phyloP scores from a whole-genome alignment of 1,284 basidiomycete genomes.

The Moesziomyces antarcticus region DNA sequence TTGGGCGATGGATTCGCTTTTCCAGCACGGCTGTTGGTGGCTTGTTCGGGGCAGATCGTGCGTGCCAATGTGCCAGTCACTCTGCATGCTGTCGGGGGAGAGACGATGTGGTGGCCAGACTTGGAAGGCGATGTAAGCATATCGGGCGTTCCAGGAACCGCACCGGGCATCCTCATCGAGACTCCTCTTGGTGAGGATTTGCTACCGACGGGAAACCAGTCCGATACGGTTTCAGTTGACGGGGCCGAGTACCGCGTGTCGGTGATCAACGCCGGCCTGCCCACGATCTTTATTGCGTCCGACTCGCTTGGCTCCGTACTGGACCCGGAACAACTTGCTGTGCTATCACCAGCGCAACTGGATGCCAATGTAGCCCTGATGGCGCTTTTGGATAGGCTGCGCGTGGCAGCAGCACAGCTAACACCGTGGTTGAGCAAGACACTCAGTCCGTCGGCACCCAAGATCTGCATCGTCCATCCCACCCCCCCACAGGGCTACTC shows the following conservation, averaged over 20 bases:
- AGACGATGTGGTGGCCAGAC: slow-evolving; percentile 34
- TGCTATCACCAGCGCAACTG: slow-evolving; percentile 32
- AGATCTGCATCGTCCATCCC: slow-evolving; percentile 63
- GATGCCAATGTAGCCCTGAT: slow-evolving; percentile 49
- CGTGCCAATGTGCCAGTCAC: slow-evolving; percentile 54
- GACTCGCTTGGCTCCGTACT: slow-evolving; percentile 25
- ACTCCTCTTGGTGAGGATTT: slow-evolving; percentile 49
- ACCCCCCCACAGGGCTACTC: slow-evolving; percentile 33
- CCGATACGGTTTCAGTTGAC: slow-evolving; percentile 35
- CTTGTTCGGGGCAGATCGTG: slow-evolving; percentile 55
- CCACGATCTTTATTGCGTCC: slow-evolving; percentile 60
- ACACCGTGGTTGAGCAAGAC: slow-evolving; percentile 28
- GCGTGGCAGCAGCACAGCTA: slow-evolving; percentile 36
- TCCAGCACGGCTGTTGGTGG: slow-evolving; percentile 49
- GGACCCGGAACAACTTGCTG: slow-evolving; percentile 10
- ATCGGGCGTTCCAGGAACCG: slow-evolving; percentile 63
- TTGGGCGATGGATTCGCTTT: slow-evolving; percentile 18
- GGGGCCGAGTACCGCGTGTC: slow-evolving; percentile 31
- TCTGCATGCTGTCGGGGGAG: neutral
- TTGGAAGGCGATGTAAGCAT: slow-evolving; percentile 48
- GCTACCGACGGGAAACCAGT: slow-evolving; percentile 50
- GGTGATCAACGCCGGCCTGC: slow-evolving; percentile 61
- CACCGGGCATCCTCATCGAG: slow-evolving; percentile 56
- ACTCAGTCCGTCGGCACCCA: slow-evolving; percentile 58
- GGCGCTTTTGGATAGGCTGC: slow-evolving; percentile 47